These are phyloP conservation scores for Pezicula rhizophila DNA, from an alignment of 2,329 filamentous ascomycete genomes.

Conservation along the genomic window DNA sequence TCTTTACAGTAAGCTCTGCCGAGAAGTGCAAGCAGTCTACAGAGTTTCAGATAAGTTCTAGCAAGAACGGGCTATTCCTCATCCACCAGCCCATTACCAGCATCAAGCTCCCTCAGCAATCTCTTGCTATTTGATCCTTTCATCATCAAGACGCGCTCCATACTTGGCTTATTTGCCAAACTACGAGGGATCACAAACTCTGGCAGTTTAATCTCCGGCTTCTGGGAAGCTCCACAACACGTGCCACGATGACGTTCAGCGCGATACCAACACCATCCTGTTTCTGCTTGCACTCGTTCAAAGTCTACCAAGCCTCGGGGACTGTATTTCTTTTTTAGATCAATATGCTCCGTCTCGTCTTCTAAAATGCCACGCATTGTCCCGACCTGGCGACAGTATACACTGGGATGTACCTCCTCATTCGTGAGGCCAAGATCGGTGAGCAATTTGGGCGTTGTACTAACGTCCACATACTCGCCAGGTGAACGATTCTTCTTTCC, in stretches of 20 bases:
- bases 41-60: too few species aligned
- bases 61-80: too few species aligned
- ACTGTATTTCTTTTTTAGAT: neutral
- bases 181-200: neutral
- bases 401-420: constrained; percentile 1
- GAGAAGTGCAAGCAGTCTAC: too few species aligned
- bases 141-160: neutral
- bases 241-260: neutral
- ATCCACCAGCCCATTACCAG: neutral
- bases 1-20: too few species aligned
- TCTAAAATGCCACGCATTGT: neutral
- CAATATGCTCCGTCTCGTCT: neutral
- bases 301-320: neutral
- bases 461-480: neutral
- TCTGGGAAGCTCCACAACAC: neutral
- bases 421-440: neutral
- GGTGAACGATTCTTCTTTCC: neutral
- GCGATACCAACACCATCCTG: neutral
- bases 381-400: neutral
- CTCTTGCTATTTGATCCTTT: neutral
- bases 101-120: neutral
- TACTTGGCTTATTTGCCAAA: neutral
- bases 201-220: neutral
- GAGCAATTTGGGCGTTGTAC: neutral
- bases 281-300: neutral